These are phyloP conservation scores for Urostyla sp. DNA, from an alignment of 73 alveolate species.

Conservation along the genomic window DNA sequence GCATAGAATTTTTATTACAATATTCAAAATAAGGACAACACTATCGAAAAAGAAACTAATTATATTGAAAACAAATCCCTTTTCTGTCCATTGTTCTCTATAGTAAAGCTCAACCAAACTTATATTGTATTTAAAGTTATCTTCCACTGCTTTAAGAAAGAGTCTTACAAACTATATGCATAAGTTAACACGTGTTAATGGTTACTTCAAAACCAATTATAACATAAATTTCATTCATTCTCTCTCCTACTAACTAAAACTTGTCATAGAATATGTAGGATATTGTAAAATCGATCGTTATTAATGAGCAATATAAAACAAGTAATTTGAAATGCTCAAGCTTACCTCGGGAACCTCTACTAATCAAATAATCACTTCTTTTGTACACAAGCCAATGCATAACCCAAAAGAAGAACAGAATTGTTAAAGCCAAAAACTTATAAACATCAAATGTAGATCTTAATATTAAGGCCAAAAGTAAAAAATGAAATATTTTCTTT, in stretches of 20 bases:
- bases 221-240: conserved; percentile 40
- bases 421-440: conserved; percentile 19
- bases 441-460: conserved; percentile 37
- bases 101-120: conserved; percentile 38
- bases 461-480: conserved; percentile 24
- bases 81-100: conserved; percentile 49
- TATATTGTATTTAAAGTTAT: conserved; percentile 36
- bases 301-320: not conserved
- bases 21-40: not conserved
- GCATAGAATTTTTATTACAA: conserved; percentile 10
- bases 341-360: conserved; percentile 44
- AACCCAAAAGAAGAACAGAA: conserved; percentile 32
- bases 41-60: conserved; percentile 13
- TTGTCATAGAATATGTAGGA: conserved; percentile 40
- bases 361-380: conserved; percentile 44
- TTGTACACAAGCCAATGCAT: conserved; percentile 37
- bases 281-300: conserved; percentile 26
- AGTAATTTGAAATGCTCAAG: conserved; percentile 15
- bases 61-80: conserved; percentile 33
- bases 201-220: conserved; percentile 57
- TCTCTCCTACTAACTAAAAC: not conserved
- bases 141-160: conserved; percentile 7
- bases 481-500: conserved; percentile 40
- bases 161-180: conserved; percentile 24
- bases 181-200: not conserved